Percentiles rank a stretch among this genome's conserved stretches.
Conservation (phyloP, 2,329 filamentous ascomycete species). For the Alternaria triticimaculans region DNA sequence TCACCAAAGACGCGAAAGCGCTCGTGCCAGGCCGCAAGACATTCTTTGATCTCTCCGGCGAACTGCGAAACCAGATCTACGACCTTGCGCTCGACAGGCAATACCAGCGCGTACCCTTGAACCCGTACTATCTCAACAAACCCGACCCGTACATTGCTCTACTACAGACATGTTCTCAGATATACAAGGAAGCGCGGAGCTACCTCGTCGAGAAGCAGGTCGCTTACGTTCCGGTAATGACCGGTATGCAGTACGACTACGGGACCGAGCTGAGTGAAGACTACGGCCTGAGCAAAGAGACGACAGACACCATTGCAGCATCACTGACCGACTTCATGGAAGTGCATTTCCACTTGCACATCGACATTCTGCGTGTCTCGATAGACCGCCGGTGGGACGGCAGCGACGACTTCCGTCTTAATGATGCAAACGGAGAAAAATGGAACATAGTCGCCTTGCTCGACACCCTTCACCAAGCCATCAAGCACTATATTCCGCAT, state of each 20-base stretch:
- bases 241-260: slow-evolving; percentile 1
- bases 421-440: background rate
- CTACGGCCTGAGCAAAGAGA: background rate
- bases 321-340: slow-evolving; percentile 3
- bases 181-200: slow-evolving; percentile 4
- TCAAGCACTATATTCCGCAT: background rate
- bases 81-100: background rate
- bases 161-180: background rate
- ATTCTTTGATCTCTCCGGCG: slow-evolving; percentile 5
- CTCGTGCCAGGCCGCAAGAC: background rate
- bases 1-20: background rate
- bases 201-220: slow-evolving; percentile 1
- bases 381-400: background rate
- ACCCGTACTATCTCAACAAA: background rate
- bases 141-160: background rate
- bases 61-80: slow-evolving; percentile 6
- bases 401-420: background rate
- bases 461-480: background rate
- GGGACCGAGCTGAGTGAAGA: background rate
- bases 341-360: slow-evolving; percentile 6
- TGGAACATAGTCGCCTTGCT: background rate
- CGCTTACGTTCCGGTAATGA: slow-evolving; percentile 4
- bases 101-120: slow-evolving; percentile 1
- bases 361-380: background rate
- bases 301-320: slow-evolving; percentile 1